Evolutionary conservation across 345 rosid genomes (phyloP).

Genomic region (Gossypium sturtianum): DNA sequence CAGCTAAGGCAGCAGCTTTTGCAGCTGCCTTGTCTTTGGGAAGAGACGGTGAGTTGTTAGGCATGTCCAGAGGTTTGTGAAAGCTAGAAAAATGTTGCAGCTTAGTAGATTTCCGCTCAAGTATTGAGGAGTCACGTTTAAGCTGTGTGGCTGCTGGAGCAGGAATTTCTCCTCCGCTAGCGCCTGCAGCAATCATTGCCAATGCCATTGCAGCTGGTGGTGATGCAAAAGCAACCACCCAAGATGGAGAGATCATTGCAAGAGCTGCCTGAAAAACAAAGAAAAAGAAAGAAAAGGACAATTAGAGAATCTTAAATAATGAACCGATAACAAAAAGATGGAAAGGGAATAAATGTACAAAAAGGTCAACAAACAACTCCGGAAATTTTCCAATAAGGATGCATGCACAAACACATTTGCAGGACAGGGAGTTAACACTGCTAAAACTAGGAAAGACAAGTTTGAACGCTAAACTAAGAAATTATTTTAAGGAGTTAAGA

Average conservation of each 20-base stretch:
- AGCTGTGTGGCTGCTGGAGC: constrained; percentile 63
- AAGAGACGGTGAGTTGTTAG: constrained; percentile 50
- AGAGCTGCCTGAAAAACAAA: constrained; percentile 66
- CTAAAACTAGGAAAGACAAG: constrained; percentile 11
- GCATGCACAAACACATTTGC: neutral
- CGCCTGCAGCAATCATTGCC: constrained; percentile 99
- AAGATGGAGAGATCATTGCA: constrained; percentile 85
- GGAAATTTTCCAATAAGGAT: neutral
- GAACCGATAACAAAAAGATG: neutral
- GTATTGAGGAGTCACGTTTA: constrained; percentile 78
- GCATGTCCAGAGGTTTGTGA: constrained; percentile 65
- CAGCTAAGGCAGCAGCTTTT: constrained; percentile 97
- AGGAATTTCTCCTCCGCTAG: constrained; percentile 80
- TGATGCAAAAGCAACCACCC: constrained; percentile 99
- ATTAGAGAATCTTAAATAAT: neutral
- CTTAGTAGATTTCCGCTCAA: constrained; percentile 70
- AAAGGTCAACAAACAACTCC: neutral
- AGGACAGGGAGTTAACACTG: neutral
- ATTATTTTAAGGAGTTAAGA: constrained; percentile 2
- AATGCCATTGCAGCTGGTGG: constrained; percentile 99
- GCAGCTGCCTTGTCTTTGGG: constrained; percentile 97
- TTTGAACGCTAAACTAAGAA: constrained; percentile 10
- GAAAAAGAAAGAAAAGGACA: neutral
- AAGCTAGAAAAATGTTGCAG: constrained; percentile 90
- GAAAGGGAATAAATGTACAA: neutral